Evolutionary conservation across 768 basidiomycete genomes (phyloP), one percentile per base, ranked within the genome.

Genomic region (Termitomyces sp.): DNA sequence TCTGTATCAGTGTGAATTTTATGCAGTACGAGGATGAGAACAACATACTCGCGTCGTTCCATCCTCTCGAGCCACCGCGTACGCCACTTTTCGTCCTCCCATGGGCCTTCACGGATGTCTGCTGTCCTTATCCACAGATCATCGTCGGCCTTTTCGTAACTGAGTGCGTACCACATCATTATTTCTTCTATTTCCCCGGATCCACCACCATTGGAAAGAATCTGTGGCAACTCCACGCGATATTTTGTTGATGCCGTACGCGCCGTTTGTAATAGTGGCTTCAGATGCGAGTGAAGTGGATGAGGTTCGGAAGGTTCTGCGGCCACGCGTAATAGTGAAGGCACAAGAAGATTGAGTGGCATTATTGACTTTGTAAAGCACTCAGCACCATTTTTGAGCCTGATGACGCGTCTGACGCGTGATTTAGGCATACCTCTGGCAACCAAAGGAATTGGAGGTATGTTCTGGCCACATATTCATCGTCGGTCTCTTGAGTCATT

Each of bases 361-460:
- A 88, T 85, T 45, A 89, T 80, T 2, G 87, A 85, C 90, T 92
- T 58, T 19, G 9, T 19, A 24, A 26, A 34, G 21, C 46, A 24
- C 26, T 52, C 8, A 42, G 44, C 15, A 54, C 11, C 35, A 6
- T n/a, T 35, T 30, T n/a, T 8, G 15, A 22, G 15, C 14, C 32
- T 19, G 19, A 30, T 32, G 28, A 37, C 45, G 55, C 55, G 48
- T 38, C 37, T 56, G 32, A 40, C 43, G 45, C 30, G 49, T 55
- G 7, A 5, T 24, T 62, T 21, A 52, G 38, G n/a, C 68, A 50
- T 60, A 88, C 88, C 71, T 89, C 80, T 45, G 88, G 88, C 42
- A 90, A 76, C 87, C 88, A 90, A 7, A 90, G 75, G 60, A 85
- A 88, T 61, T 89, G 87, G 44, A 87, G 77, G 66, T 90, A 90